Evolutionary conservation across 108 stramenopile species (phyloP).

Genomic region (Conticribra weissflogii): DNA sequence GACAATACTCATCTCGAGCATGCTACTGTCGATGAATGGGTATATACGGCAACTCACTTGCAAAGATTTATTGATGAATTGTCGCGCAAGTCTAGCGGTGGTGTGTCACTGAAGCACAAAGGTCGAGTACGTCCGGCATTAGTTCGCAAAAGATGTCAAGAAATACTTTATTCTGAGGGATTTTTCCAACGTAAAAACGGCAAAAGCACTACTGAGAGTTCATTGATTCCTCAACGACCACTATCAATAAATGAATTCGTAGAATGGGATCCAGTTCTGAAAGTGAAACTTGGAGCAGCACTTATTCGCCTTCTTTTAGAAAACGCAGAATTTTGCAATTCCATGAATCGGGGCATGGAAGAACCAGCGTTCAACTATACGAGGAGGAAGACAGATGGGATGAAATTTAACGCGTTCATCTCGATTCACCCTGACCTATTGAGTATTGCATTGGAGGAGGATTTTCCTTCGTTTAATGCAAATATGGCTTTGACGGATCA

Average conservation of each 20-base stretch:
- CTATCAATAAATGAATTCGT: slow-evolving; percentile 51
- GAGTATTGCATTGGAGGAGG: slow-evolving; percentile 50
- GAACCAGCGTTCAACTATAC: slow-evolving; percentile 69
- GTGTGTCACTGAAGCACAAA: slow-evolving; percentile 45
- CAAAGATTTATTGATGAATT: slow-evolving; percentile 47
- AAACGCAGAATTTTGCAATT: slow-evolving; percentile 47
- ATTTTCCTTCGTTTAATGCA: slow-evolving; percentile 52
- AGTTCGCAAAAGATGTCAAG: slow-evolving; percentile 59
- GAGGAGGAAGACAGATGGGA: slow-evolving; percentile 43
- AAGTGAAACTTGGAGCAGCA: slow-evolving; percentile 81
- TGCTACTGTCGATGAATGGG: slow-evolving; percentile 30
- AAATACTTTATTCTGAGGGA: slow-evolving; percentile 51
- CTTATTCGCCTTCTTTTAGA: slow-evolving; percentile 79
- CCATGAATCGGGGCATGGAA: slow-evolving; percentile 24
- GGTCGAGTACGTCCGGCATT: slow-evolving; percentile 57
- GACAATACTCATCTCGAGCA: slow-evolving; percentile 9
- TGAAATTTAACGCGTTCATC: slow-evolving; percentile 34
- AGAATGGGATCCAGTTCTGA: slow-evolving; percentile 74
- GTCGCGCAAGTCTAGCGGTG: slow-evolving; percentile 18
- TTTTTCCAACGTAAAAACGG: slow-evolving; percentile 33
- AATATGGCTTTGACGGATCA: slow-evolving; percentile 37
- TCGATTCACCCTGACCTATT: slow-evolving; percentile 43
- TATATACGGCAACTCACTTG: slow-evolving; percentile 48
- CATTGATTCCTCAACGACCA: slow-evolving; percentile 27
- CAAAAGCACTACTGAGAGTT: slow-evolving; percentile 17